Evolutionary conservation across 2,329 filamentous ascomycete species (phyloP), one percentile per base, ranked within the genome.

Genomic region (Venturia carpophila): DNA sequence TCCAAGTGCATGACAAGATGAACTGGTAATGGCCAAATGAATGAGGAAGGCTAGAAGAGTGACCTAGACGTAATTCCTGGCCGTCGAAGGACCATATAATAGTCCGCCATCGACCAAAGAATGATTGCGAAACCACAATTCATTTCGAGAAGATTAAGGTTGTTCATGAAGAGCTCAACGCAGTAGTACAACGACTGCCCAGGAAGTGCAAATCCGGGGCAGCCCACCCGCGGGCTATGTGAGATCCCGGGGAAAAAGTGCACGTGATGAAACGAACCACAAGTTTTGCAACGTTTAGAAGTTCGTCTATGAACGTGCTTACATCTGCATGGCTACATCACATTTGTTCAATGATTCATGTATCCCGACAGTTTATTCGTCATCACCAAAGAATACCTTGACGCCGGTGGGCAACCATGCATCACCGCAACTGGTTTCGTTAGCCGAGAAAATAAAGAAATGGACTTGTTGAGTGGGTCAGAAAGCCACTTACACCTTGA

Each of bases 311-410:
- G 10, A 5, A 37, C 17, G 17, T 37, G 15, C 10, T 58, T 3
- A 10, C 1, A 37, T 37, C 9, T 37, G 30, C 15, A 9, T 58
- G 19, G 6, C 5, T 19, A 58, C 6, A n/a, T 19, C 27, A 0
- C 5, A 58, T 37, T 27, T 58, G 15, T n/a, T 34, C 6, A 1
- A 19, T 58, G 27, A 37, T 58, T 9, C 27, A 58, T n/a, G 2
- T 7, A n/a, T 34, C 7, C 17, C 6, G 15, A 37, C 3, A 2
- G 5, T 58, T 68, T 85, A 92, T 79, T 92, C 89, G 71, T 92
- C 88, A 71, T 92, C 89, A 9, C 88, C 89, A 73, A 91, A 91
- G 82, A 94, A 94, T 43, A 93, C 89, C 81, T 87, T 88, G 67
- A 89, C 62, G 11, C 63, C 43, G 30, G 34, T 76, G 0, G 89